Conservation (phyloP, 1,139 yeast genomes). For the Saccharomyces pastorianus region DNA sequence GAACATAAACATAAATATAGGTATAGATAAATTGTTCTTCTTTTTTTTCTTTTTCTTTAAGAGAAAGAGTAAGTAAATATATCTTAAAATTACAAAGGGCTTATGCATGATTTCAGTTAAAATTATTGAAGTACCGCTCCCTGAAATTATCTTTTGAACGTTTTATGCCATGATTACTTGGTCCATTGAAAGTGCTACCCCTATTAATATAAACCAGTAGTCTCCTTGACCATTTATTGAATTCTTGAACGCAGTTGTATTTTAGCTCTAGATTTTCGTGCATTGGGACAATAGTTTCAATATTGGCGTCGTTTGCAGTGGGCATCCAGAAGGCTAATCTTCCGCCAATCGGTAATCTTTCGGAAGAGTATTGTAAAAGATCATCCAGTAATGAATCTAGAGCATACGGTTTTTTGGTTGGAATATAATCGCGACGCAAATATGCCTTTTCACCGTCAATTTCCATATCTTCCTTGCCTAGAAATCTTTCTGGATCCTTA, state of each 20-base stretch:
- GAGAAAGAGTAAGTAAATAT: not conserved
- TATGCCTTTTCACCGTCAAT: conserved; percentile 76
- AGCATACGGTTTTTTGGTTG: conserved; percentile 87
- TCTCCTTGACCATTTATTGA: conserved; percentile 88
- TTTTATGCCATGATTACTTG: conserved; percentile 36
- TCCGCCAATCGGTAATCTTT: conserved; percentile 64
- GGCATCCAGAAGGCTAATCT: conserved; percentile 97
- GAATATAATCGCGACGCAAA: conserved; percentile 73
- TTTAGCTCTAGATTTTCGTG: conserved; percentile 65
- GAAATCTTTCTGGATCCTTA: conserved; percentile 46
- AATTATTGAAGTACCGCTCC: conserved; percentile 70
- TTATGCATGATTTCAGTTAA: conserved; percentile 30
- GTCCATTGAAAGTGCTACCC: conserved; percentile 52
- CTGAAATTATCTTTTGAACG: conserved; percentile 50
- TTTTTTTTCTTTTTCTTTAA: too few relatives aligned
- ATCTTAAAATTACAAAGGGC: not conserved
- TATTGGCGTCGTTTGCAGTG: conserved; percentile 79
- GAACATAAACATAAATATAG: not conserved
- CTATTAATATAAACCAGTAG: conserved; percentile 71
- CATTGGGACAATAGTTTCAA: conserved; percentile 65
- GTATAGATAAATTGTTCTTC: not conserved
- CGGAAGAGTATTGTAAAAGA: conserved; percentile 62
- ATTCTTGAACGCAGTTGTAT: conserved; percentile 76
- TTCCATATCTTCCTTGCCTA: conserved; percentile 59
- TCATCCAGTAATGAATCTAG: conserved; percentile 71